A percentile compares a stretch with the other conserved stretches of the same genome.
These are phyloP conservation scores for Mariannaea sp. DNA, from an alignment of 2,329 filamentous ascomycete species.

Conservation along the genomic window DNA sequence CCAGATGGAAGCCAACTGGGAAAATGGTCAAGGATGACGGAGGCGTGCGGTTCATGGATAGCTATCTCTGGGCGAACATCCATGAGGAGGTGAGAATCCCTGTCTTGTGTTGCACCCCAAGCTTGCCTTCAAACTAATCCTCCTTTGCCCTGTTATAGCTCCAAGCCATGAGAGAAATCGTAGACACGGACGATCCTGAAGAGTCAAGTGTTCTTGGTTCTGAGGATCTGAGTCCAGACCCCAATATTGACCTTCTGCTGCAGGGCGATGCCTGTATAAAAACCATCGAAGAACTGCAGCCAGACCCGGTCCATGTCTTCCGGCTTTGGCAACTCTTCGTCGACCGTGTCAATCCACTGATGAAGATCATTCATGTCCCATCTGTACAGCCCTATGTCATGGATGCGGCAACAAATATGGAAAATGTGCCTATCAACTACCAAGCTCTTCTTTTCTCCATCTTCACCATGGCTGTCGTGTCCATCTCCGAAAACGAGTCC, in stretches of 20 bases:
- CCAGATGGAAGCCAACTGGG: slow-evolving; percentile 52
- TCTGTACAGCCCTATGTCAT: slow-evolving; percentile 69
- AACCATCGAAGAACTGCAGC: slow-evolving; percentile 60
- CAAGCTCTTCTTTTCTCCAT: slow-evolving; percentile 69
- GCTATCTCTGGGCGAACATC: slow-evolving; percentile 57
- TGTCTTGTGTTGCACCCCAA: background rate
- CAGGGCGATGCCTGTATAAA: slow-evolving; percentile 46
- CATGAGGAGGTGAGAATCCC: slow-evolving; percentile 57
- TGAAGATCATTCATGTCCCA: slow-evolving; percentile 74
- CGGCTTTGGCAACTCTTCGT: slow-evolving; percentile 76
- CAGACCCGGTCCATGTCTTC: slow-evolving; percentile 68
- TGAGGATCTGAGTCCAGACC: slow-evolving; percentile 56
- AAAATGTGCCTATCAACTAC: slow-evolving; percentile 59
- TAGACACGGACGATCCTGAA: slow-evolving; percentile 55
- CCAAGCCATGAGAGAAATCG: slow-evolving; percentile 62
- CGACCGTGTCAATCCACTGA: slow-evolving; percentile 74
- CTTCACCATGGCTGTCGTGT: slow-evolving; percentile 64
- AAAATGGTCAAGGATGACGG: slow-evolving; percentile 62
- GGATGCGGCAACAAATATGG: slow-evolving; percentile 62
- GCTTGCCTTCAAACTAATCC: slow-evolving; percentile 51
- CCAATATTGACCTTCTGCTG: slow-evolving; percentile 57
- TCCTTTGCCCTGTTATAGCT: slow-evolving; percentile 45
- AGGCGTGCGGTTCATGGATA: slow-evolving; percentile 62
- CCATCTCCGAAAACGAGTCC: slow-evolving; percentile 61
- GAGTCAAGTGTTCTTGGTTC: slow-evolving; percentile 56